These are phyloP conservation scores for Wickerhamomyces xylosicus DNA, from an alignment of 805 yeast genomes.

Conservation along the genomic window DNA sequence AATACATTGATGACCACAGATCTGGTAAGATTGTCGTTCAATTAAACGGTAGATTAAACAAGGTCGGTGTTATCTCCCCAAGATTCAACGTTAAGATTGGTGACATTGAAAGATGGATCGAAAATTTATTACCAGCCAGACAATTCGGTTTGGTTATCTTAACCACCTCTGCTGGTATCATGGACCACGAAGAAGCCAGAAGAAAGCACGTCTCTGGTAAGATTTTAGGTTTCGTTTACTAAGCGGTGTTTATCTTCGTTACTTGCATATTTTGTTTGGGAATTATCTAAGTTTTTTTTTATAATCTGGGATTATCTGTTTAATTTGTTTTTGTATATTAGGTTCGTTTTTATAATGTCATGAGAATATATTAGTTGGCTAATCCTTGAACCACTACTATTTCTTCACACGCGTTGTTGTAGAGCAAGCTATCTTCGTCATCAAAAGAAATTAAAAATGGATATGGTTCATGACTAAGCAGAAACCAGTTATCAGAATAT, in stretches of 20 bases:
- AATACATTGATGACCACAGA: constrained; percentile 98
- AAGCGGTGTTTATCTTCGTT: constrained; percentile 16
- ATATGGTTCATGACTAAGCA: too few species aligned
- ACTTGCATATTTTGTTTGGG: not conserved
- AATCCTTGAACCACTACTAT: not conserved
- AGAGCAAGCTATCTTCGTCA: too few species aligned
- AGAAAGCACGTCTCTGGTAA: constrained; percentile 99
- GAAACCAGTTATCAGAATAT: too few species aligned
- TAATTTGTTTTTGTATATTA: not conserved
- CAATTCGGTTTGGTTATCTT: constrained; percentile 96
- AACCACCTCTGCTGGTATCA: constrained; percentile 98
- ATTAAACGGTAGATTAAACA: constrained; percentile 96
- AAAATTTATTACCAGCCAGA: constrained; percentile 96
- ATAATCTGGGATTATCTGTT: not conserved
- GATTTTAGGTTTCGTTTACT: constrained; percentile 95
- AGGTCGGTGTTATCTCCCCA: constrained; percentile 98
- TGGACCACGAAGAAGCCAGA: constrained; percentile 99
- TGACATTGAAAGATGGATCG: constrained; percentile 98
- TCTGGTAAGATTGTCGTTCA: constrained; percentile 95
- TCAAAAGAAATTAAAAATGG: too few species aligned
- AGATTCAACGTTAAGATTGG: constrained; percentile 93
- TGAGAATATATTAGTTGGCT: not conserved
- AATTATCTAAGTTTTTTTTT: not conserved
- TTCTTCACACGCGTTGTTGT: too few species aligned
- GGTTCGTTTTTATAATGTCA: not conserved